Evolutionary conservation across 805 yeast species (phyloP).

Genomic region (Starmerella etchellsii): DNA sequence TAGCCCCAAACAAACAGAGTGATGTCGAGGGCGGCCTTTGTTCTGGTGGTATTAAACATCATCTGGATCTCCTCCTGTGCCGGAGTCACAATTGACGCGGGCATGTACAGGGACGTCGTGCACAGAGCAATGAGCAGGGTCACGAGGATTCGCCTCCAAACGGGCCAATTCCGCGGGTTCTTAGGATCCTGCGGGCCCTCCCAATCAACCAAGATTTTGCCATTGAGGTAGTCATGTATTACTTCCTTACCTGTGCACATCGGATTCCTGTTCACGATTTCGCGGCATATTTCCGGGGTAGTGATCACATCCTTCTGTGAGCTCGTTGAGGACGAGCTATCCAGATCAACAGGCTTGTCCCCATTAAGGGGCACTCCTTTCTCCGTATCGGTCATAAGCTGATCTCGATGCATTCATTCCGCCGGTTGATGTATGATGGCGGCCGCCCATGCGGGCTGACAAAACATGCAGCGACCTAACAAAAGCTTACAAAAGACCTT

Average conservation of each 20-base stretch:
- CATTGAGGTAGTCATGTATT: conserved; percentile 53
- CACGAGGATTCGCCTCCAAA: conserved; percentile 30
- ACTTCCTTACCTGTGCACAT: neutral
- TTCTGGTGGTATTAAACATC: conserved; percentile 31
- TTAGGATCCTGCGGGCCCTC: conserved; percentile 25
- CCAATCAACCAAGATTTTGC: conserved; percentile 26
- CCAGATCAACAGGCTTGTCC: too few species aligned
- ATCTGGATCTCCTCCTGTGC: conserved; percentile 35
- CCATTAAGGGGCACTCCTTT: too few species aligned
- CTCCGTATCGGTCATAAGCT: too few species aligned
- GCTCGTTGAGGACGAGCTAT: too few species aligned
- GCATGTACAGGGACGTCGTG: conserved; percentile 44
- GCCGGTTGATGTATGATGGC: too few species aligned
- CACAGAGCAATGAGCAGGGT: conserved; percentile 33
- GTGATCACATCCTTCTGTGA: too few species aligned
- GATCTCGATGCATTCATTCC: too few species aligned
- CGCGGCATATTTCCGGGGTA: too few species aligned
- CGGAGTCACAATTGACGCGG: conserved; percentile 47
- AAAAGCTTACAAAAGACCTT: too few species aligned
- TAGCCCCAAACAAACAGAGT: conserved; percentile 47
- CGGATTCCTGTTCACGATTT: neutral
- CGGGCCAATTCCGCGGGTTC: conserved; percentile 47
- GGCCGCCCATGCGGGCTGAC: too few species aligned
- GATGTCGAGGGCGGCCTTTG: conserved; percentile 39
- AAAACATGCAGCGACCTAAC: too few species aligned